phyloP scores from a whole-genome alignment of 805 yeast species.

The Yarrowia keelungensis region DNA sequence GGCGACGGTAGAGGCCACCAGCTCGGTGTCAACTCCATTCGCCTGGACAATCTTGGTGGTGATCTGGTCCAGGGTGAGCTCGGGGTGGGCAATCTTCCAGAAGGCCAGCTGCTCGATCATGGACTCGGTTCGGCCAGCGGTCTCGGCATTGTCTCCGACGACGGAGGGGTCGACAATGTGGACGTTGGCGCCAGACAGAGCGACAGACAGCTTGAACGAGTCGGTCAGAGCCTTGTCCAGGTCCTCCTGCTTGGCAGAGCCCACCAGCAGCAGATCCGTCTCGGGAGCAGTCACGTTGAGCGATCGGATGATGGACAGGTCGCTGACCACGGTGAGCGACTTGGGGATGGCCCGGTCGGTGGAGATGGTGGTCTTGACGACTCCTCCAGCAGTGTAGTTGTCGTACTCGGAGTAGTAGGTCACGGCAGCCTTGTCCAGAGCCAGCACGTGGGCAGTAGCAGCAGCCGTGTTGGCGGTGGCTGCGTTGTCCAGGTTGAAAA shows the following conservation, averaged over 20 bases:
- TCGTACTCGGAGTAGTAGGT: slow-evolving; percentile 72
- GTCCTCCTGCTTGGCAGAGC: slow-evolving; percentile 52
- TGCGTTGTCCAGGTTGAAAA: slow-evolving; percentile 75
- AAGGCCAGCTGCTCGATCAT: slow-evolving; percentile 81
- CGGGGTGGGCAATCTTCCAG: slow-evolving; percentile 75
- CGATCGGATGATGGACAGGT: slow-evolving; percentile 57
- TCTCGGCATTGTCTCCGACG: slow-evolving; percentile 70
- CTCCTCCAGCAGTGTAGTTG: slow-evolving; percentile 74
- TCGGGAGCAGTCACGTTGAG: slow-evolving; percentile 70
- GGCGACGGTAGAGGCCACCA: slow-evolving; percentile 63
- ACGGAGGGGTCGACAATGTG: slow-evolving; percentile 66
- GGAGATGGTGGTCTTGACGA: slow-evolving; percentile 62
- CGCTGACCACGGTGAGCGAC: slow-evolving; percentile 69
- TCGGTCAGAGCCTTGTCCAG: slow-evolving; percentile 60
- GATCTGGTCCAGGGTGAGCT: slow-evolving; percentile 62
- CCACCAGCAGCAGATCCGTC: slow-evolving; percentile 61
- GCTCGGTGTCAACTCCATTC: slow-evolving; percentile 81
- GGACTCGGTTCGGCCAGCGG: slow-evolving; percentile 75
- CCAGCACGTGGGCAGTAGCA: slow-evolving; percentile 70
- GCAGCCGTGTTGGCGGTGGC: slow-evolving; percentile 63
- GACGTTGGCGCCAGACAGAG: slow-evolving; percentile 60
- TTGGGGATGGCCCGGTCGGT: slow-evolving; percentile 52
- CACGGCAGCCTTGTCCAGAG: slow-evolving; percentile 61
- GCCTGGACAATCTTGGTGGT: slow-evolving; percentile 82
- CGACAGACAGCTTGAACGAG: slow-evolving; percentile 60